These are phyloP conservation scores for Xerophyta viscosa DNA, from an alignment of 106 monocot genomes.

Conservation along the genomic window DNA sequence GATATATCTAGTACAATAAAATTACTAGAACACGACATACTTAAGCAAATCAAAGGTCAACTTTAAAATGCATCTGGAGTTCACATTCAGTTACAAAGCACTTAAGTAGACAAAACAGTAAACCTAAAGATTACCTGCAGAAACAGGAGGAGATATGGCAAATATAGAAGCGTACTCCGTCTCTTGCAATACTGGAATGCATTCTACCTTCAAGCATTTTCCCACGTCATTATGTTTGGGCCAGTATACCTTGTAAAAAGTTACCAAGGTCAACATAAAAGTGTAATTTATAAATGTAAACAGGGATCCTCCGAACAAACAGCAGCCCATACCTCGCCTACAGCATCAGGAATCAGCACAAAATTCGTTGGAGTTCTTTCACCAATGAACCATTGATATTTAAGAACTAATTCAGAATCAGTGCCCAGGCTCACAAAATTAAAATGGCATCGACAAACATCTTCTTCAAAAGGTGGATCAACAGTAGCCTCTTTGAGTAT, in stretches of 20 bases:
- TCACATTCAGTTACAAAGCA: no score
- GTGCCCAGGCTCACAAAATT: slow-evolving; percentile 38
- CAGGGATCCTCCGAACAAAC: no score
- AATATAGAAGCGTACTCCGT: slow-evolving; percentile 61
- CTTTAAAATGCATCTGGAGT: no score
- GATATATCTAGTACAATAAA: no score
- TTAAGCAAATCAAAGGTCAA: no score
- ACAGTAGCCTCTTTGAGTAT: slow-evolving; percentile 61
- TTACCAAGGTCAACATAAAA: not conserved
- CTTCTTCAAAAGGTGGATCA: slow-evolving; percentile 91
- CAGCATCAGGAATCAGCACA: slow-evolving; percentile 56
- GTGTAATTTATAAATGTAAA: no score
- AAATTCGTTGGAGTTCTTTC: slow-evolving; percentile 63
- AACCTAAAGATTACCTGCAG: slow-evolving; percentile 58
- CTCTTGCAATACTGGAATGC: slow-evolving; percentile 55
- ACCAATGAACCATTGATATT: slow-evolving; percentile 85
- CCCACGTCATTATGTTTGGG: slow-evolving; percentile 74
- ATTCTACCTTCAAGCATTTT: slow-evolving; percentile 86
- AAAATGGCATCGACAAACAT: slow-evolving; percentile 85
- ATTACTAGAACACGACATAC: no score
- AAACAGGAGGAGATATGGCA: slow-evolving; percentile 72
- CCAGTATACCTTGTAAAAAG: slow-evolving; percentile 67
- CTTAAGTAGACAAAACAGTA: no score
- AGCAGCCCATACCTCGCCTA: slow-evolving; percentile 52
- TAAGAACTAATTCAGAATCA: slow-evolving; percentile 51